Evolutionary conservation across 2,329 filamentous ascomycete species (phyloP).

Genomic region (Sporothrix schenckii): DNA sequence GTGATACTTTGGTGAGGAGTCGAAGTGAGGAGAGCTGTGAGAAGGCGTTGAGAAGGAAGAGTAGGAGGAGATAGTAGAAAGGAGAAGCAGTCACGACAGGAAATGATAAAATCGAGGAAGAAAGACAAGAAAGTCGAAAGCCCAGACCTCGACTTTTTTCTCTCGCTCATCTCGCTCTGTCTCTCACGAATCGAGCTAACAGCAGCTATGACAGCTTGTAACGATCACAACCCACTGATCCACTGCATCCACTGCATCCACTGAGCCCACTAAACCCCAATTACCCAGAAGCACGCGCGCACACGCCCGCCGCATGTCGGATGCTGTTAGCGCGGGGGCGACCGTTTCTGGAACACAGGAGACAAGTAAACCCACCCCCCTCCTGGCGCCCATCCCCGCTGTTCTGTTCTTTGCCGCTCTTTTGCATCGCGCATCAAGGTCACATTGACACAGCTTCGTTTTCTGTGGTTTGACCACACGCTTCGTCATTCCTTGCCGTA

Average conservation of each 20-base stretch:
- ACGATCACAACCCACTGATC: neutral
- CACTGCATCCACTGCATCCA: too few species aligned
- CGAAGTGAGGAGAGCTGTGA: neutral
- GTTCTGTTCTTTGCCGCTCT: neutral
- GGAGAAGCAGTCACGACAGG: neutral
- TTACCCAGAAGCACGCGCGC: too few species aligned
- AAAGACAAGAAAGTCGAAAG: neutral
- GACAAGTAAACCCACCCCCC: too few species aligned
- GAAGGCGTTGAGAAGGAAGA: neutral
- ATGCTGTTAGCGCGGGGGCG: conserved; percentile 18
- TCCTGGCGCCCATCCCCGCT: conserved; percentile 21
- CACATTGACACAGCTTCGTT: neutral
- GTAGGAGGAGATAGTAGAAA: neutral
- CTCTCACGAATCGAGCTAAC: conserved; percentile 9
- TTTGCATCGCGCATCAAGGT: neutral
- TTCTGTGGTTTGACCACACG: too few species aligned
- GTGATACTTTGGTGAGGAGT: neutral
- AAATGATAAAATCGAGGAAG: neutral
- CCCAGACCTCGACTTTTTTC: neutral
- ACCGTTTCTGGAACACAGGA: neutral
- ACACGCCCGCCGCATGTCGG: conserved; percentile 8
- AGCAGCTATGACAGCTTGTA: conserved; percentile 21
- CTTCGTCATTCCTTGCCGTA: too few species aligned
- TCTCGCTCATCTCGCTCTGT: too few species aligned
- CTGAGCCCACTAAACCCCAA: too few species aligned